Conservation (phyloP, 1,139 yeast species). For the Candida labiduridarum region DNA sequence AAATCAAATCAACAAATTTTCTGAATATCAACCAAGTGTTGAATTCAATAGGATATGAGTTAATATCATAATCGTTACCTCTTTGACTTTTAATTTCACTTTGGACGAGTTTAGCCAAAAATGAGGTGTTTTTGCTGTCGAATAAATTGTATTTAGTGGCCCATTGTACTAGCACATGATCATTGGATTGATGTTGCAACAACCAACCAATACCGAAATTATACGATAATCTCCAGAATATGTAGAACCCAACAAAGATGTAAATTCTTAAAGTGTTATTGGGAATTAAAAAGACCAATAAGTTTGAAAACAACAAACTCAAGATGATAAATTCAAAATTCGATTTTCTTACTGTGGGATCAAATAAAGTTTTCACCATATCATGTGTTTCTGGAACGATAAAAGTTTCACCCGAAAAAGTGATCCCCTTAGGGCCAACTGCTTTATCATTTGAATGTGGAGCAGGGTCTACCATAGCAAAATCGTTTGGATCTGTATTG, state of each 20-base stretch:
- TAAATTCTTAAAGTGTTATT: slow-evolving; percentile 38
- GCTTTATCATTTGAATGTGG: background rate
- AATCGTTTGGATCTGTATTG: background rate
- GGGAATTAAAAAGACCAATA: slow-evolving; percentile 46
- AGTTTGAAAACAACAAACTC: slow-evolving; percentile 51
- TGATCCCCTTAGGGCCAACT: slow-evolving; percentile 46
- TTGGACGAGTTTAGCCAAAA: slow-evolving; percentile 46
- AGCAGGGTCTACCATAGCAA: background rate
- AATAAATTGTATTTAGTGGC: slow-evolving; percentile 54
- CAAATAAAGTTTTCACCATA: slow-evolving; percentile 81
- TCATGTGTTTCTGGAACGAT: slow-evolving; percentile 81
- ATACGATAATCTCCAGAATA: slow-evolving; percentile 78
- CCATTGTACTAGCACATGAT: slow-evolving; percentile 57
- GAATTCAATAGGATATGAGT: slow-evolving; percentile 67
- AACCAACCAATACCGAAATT: slow-evolving; percentile 80
- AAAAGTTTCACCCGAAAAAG: slow-evolving; percentile 54
- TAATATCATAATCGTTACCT: slow-evolving; percentile 53
- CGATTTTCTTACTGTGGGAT: slow-evolving; percentile 74
- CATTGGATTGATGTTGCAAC: slow-evolving; percentile 67
- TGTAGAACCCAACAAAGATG: slow-evolving; percentile 55
- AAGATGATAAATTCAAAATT: slow-evolving; percentile 65
- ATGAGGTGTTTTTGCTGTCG: slow-evolving; percentile 28
- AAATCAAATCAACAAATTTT: slow-evolving; percentile 76
- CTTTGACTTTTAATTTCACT: slow-evolving; percentile 59
- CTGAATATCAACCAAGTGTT: slow-evolving; percentile 85